Evolutionary conservation across 768 basidiomycete genomes (phyloP).

Genomic region (Suillus bovinus): DNA sequence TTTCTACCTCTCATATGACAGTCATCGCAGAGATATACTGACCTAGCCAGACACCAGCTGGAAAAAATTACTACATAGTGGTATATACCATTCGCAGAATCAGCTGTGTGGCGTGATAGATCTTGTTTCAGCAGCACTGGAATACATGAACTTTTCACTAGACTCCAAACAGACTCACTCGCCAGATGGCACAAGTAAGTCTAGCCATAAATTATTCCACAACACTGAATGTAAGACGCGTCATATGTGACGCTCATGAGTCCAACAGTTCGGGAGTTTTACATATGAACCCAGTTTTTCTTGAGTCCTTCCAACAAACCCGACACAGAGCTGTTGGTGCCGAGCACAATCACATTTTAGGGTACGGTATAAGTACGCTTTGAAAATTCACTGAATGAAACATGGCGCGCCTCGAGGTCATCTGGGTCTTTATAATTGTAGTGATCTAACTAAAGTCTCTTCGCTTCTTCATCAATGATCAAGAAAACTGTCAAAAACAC

Average conservation of each 20-base stretch:
- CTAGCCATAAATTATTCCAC: background rate
- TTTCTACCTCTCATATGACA: slow-evolving; percentile 24
- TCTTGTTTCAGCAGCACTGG: background rate
- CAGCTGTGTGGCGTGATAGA: background rate
- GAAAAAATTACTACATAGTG: background rate
- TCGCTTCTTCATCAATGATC: background rate
- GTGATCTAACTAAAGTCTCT: background rate
- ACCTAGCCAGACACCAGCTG: slow-evolving; percentile 9
- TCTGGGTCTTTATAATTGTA: background rate
- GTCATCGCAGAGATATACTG: slow-evolving; percentile 73
- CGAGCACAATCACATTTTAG: background rate
- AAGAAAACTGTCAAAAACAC: background rate
- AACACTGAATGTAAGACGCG: background rate
- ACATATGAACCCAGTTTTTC: background rate
- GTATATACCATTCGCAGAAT: background rate
- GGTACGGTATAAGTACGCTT: background rate
- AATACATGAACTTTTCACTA: background rate
- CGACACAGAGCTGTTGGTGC: too few species aligned
- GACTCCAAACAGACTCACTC: background rate
- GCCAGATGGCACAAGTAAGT: background rate
- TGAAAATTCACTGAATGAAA: background rate
- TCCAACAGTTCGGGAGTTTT: background rate
- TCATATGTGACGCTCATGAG: background rate
- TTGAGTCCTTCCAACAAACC: background rate
- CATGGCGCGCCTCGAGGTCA: background rate